Base-by-base conservation (phyloP, 2,329 filamentous ascomycete species). In the Pleurostoma richardsiae region DNA sequence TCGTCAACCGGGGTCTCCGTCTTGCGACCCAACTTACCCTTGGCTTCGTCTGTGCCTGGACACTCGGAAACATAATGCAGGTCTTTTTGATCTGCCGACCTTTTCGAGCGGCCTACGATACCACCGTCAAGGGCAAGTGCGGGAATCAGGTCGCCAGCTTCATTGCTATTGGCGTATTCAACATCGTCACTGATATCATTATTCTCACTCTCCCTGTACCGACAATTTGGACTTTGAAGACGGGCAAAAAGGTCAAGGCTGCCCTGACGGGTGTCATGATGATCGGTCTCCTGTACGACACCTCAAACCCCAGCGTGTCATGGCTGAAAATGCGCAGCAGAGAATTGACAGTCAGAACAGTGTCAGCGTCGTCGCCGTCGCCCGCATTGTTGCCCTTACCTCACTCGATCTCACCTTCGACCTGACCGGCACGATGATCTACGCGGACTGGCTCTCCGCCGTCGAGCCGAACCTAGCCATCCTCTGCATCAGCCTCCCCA, bases 401-500 rank as follows among this genome's bases (percentile, higher is more conserved):
- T 59, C 56, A 1, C 63, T 70, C 49, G 65, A 69, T 42, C 50
- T 70, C 28, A 55, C 49, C 41, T 44, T 6, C 28, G 64, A 70
- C 48, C 49, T 70, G 29, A 69, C 67, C 0, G 65, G 60, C 3
- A 69, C 67, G 29, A 69, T 70, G 63, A 56, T 66, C 8, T 64
- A 64, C 10, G 66, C 66, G 1, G 54, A 67, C 38, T 65, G 70
- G 47, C 65, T 68, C 45, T 68, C 67, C 50, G 62, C 59, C 39
- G 56, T 70, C 28, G 68, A 71, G 45, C 66, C 67, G 0, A 68
- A 66, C 43, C 59, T 70, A 4, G 67, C 63, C 36, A 67, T 71
- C 47, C 54, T 71, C 6, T 71, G 67, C 49, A 63, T 70, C 44
- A 69, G 66, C 49, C 60, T 71, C 42, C 68, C 68, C 3, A 71